Conservation (phyloP, 2,329 filamentous ascomycete genomes). For the Cadophora sp. region DNA sequence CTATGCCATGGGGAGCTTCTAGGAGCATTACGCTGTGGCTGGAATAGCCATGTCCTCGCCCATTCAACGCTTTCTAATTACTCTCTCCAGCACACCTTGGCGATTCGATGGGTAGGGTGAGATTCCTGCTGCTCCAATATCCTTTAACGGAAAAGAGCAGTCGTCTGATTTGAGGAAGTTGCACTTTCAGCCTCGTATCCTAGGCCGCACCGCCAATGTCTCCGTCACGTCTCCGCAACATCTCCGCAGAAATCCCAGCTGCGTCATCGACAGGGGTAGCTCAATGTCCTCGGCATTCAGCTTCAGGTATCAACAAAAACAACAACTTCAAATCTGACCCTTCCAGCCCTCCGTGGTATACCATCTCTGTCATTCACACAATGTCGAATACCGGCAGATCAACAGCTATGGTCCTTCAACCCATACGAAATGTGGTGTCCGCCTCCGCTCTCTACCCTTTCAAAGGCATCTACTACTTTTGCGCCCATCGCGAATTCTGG, state of each 20-base stretch:
- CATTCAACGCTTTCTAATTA: too few relatives aligned
- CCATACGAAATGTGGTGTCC: constrained; percentile 39
- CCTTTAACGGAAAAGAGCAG: not conserved
- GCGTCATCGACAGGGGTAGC: constrained; percentile 19
- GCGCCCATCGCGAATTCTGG: constrained; percentile 78
- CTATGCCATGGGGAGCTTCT: too few relatives aligned
- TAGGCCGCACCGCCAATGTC: not conserved
- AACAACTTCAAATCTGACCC: too few relatives aligned
- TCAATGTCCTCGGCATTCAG: constrained; percentile 3
- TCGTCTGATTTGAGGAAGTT: not conserved
- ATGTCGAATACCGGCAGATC: constrained; percentile 7
- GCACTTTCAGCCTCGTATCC: constrained; percentile 7
- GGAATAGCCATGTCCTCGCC: too few relatives aligned
- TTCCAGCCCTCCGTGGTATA: too few relatives aligned
- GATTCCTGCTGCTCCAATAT: too few relatives aligned
- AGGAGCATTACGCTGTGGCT: too few relatives aligned
- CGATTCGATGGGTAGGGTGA: not conserved
- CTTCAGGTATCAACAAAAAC: constrained; percentile 15
- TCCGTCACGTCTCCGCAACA: too few relatives aligned
- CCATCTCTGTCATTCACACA: not conserved
- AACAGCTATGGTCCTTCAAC: constrained; percentile 24
- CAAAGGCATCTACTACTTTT: constrained; percentile 83
- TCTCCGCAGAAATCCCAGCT: not conserved
- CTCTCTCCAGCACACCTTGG: too few relatives aligned
- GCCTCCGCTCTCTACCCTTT: constrained; percentile 57